Base-by-base conservation (phyloP, 257 asterid genomes). In the Sherardia arvensis region DNA sequence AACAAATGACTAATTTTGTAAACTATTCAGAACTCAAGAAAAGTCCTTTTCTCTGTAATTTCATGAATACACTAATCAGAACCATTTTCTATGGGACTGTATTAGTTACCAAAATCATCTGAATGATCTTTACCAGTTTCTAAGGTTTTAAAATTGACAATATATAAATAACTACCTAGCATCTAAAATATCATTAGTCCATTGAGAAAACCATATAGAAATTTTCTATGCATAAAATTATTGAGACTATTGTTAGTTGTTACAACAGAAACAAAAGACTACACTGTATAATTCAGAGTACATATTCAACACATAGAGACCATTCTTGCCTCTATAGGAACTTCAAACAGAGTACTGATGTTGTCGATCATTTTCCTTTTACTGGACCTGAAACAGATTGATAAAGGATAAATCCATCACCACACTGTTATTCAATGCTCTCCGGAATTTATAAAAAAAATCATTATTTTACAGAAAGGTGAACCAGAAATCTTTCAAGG, bases 301-400 rank as follows among this genome's bases (percentile, higher is more conserved):
- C 27, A 59, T 26, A 43, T n/a, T 62, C 26, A 45, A 73, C 53
- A 30, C 57, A 62, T 4, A 54, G 20, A 66, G 36, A 64, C 76
- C 64, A 56, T 38, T 53, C 88, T 73, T 56, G 85, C 98, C 91
- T 92, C 91, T 74, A 85, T 82, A 79, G 70, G 75, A 70, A 84
- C 81, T 62, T 83, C 75, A 75, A 77, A 91, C 64, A 84, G 87
- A 69, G 77, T 45, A 71, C 90, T 75, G 71, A 82, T 71, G 75
- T 61, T 85, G 55, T 85, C 94, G 55, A 89, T 80, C 61, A 85
- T 73, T 77, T 79, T 89, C 85, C 82, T 68, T 49, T 91, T 79
- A 23, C 83, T 84, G 4, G 95, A 82, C 82, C 97, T 92, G 85
- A 38, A 83, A 76, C 67, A 67, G 45, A 73, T 15, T 68, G 59